A percentile compares a stretch with the other conserved stretches of the same genome.
These are phyloP conservation scores for Hemisphaericaspora subhashii DNA, from an alignment of 1,139 yeast species.

Conservation along the genomic window DNA sequence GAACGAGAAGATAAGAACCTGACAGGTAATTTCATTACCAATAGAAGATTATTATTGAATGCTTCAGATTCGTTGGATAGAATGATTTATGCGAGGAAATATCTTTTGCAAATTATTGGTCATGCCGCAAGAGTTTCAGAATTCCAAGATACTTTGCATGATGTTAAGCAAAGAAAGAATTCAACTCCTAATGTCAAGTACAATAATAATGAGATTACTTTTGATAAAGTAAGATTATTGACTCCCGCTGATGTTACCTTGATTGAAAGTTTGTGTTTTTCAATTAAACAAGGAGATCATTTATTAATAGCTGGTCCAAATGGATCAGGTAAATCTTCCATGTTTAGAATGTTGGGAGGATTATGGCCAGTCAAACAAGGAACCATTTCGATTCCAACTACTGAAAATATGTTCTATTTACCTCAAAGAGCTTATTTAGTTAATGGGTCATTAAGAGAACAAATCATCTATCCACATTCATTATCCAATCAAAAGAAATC, in stretches of 20 bases:
- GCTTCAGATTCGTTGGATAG: conserved; percentile 91
- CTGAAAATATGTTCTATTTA: conserved; percentile 75
- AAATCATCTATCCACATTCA: conserved; percentile 83
- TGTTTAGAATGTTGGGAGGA: conserved; percentile 88
- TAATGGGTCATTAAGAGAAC: conserved; percentile 74
- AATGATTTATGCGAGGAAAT: conserved; percentile 81
- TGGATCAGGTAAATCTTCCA: conserved; percentile 92
- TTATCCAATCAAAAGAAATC: conserved; percentile 50
- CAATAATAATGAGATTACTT: conserved; percentile 66
- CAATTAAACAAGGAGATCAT: conserved; percentile 80
- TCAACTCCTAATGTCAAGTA: conserved; percentile 34
- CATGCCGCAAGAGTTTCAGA: conserved; percentile 76
- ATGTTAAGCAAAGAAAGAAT: conserved; percentile 37
- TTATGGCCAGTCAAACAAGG: conserved; percentile 84
- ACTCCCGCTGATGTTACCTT: conserved; percentile 84
- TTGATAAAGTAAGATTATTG: conserved; percentile 70
- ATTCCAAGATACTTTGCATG: conserved; percentile 64
- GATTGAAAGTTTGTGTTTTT: conserved; percentile 64
- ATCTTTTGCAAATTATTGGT: conserved; percentile 80
- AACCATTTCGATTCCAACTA: conserved; percentile 63
- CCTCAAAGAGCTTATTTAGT: conserved; percentile 92
- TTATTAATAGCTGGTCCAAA: conserved; percentile 91
- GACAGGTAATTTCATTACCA: conserved; percentile 84
- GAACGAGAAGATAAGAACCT: conserved; percentile 50
- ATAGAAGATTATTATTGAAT: conserved; percentile 77